Base-by-base conservation (phyloP, 2,329 filamentous ascomycete genomes). In the Penicillium sp. region DNA sequence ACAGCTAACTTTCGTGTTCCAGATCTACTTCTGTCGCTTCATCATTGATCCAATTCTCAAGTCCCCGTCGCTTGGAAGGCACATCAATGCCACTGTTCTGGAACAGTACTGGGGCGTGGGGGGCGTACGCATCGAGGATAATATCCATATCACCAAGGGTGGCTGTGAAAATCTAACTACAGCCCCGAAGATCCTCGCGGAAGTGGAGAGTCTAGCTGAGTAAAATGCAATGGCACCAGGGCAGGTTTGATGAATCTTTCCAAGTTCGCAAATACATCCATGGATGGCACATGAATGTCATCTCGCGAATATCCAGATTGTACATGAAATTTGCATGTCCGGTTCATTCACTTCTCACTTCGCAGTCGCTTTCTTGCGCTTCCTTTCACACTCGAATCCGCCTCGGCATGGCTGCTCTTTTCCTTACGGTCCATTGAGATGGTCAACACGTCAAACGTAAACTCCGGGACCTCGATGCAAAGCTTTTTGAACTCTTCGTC, bases 91-190 rank as follows among this genome's bases (percentile, higher is more conserved):
- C 27, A 68, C 74, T 14, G 84, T 90, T 2, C 66, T 96, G 26
- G 76, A 87, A 9, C 79, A 78, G 53, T 96, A 93, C 67, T 90
- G 89, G 82, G 79, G 84, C 37, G 88, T 97, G 1, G 93, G 91
- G 11, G 93, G 93, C 21, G 88, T 95, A 17, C 79, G 93, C 32
- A 94, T 97, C 46, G 93, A 98, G 69, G 89, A 97, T 59, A 87
- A 91, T 62, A 77, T 97, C 26, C 73, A 93, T 15, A 81, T 97
- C 33, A 93, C 85, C 1, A 74, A 84, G 45, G 72, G 78, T 16
- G 89, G 90, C 0, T 81, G 81, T 56, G 89, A 96, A 67, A 94
- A 94, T 59, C 60, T 97, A 61, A 94, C 89, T 1, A 76, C 77
- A 1, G 85, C 85, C 19, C 86, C 87, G 0, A 94, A 94, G 70